These are phyloP conservation scores for Lipomyces yarrowii DNA, from an alignment of 1,139 yeast species.

Conservation along the genomic window DNA sequence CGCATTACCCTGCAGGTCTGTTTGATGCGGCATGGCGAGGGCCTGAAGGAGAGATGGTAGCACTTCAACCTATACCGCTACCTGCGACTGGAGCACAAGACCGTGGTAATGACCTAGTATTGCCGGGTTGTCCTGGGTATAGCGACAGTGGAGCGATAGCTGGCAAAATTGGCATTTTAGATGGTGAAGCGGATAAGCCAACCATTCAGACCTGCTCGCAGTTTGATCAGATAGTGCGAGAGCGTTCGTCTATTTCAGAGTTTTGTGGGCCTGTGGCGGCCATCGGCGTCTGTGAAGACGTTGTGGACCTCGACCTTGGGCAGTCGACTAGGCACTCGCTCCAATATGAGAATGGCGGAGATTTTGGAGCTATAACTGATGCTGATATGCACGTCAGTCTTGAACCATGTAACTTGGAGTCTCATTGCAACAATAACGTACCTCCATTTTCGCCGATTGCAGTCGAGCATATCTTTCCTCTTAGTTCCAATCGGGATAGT, in stretches of 20 bases:
- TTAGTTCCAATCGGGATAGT: background rate
- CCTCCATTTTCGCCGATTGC: background rate
- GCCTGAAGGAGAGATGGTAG: conserved; percentile 6
- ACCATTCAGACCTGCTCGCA: background rate
- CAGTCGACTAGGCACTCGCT: background rate
- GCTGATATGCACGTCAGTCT: background rate
- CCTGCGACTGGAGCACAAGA: background rate
- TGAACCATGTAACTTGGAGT: background rate
- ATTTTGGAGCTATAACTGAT: background rate
- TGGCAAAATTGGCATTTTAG: background rate
- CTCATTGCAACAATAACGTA: background rate
- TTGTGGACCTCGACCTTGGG: background rate
- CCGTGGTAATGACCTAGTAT: background rate
- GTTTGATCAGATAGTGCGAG: background rate
- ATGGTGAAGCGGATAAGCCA: background rate
- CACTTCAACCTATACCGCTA: background rate
- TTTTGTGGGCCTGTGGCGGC: background rate
- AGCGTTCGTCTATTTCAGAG: background rate
- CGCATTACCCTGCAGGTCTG: conserved; percentile 1
- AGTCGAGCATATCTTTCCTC: background rate
- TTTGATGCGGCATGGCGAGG: conserved; percentile 18
- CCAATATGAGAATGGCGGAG: background rate
- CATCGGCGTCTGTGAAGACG: background rate
- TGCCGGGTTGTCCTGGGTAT: background rate
- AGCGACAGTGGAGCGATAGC: background rate